A percentile compares a stretch with the other conserved stretches of the same genome.
These are phyloP conservation scores for Limnomonas spitsbergensis DNA, from an alignment of 139 green algal genomes.

Conservation along the genomic window DNA sequence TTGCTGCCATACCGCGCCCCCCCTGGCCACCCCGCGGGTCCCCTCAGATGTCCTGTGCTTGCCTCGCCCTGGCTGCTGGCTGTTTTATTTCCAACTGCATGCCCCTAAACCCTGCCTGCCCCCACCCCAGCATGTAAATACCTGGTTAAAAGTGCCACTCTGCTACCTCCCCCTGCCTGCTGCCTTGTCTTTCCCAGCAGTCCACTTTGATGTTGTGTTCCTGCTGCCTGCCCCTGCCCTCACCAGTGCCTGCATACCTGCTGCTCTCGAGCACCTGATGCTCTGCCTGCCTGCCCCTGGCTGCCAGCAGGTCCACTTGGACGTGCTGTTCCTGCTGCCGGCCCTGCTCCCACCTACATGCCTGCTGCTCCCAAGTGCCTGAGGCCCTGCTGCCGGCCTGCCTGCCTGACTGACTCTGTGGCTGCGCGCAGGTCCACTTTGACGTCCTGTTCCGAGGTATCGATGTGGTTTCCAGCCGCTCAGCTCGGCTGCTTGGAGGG, in stretches of 20 bases:
- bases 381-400: too few relatives aligned
- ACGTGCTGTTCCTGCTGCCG: not conserved
- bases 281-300: not conserved
- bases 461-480: constrained; percentile 79
- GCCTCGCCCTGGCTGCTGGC: not conserved
- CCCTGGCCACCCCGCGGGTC: too few relatives aligned
- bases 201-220: too few relatives aligned
- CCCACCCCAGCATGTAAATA: too few relatives aligned
- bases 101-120: too few relatives aligned
- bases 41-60: too few relatives aligned
- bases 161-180: too few relatives aligned
- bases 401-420: too few relatives aligned
- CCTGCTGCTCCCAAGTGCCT: not conserved
- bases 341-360: not conserved
- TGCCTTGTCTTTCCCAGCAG: too few relatives aligned
- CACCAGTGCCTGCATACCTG: not conserved
- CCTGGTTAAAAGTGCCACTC: too few relatives aligned
- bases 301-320: not conserved
- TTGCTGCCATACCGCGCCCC: too few relatives aligned
- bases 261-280: not conserved
- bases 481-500: constrained; percentile 78
- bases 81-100: not conserved
- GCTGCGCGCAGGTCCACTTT: constrained; percentile 94
- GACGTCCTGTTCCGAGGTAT: constrained; percentile 82
- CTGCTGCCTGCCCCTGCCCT: too few relatives aligned